A percentile compares a stretch with the other conserved stretches of the same genome.
These are phyloP conservation scores for Fusarium torulosum DNA, from an alignment of 2,329 filamentous ascomycete genomes.

Conservation along the genomic window DNA sequence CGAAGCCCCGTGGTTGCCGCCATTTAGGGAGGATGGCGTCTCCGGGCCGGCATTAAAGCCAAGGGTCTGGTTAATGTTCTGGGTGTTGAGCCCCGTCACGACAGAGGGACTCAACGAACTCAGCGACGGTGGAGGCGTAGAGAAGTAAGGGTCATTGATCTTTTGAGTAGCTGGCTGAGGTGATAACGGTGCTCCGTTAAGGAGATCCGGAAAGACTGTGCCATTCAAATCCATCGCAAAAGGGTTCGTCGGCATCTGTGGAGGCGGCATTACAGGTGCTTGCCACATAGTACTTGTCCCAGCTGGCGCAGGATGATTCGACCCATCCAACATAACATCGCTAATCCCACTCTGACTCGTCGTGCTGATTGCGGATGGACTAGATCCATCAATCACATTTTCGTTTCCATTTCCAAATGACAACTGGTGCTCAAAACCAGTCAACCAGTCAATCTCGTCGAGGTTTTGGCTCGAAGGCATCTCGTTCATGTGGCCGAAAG, in stretches of 20 bases:
- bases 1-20: conserved; percentile 69
- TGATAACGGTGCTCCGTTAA: conserved; percentile 78
- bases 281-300: conserved; percentile 75
- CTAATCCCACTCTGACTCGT: conserved; percentile 92
- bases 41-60: conserved; percentile 75
- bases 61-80: conserved; percentile 74
- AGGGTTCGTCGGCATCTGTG: conserved; percentile 74
- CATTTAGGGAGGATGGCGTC: conserved; percentile 78
- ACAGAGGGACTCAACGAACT: conserved; percentile 79
- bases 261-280: conserved; percentile 75
- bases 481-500: conserved; percentile 68
- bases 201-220: conserved; percentile 81
- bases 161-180: conserved; percentile 80
- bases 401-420: conserved; percentile 79
- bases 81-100: conserved; percentile 72
- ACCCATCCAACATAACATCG: conserved; percentile 90
- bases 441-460: conserved; percentile 88
- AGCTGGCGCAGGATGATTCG: conserved; percentile 70
- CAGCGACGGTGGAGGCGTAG: conserved; percentile 80
- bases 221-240: conserved; percentile 82
- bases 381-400: conserved; percentile 89
- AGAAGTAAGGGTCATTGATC: conserved; percentile 80
- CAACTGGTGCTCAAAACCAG: conserved; percentile 83
- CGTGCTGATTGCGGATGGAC: conserved; percentile 94
- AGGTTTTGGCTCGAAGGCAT: conserved; percentile 69